Conservation (phyloP, 495 filamentous ascomycete genomes). For the Aspergillus conjunctus region DNA sequence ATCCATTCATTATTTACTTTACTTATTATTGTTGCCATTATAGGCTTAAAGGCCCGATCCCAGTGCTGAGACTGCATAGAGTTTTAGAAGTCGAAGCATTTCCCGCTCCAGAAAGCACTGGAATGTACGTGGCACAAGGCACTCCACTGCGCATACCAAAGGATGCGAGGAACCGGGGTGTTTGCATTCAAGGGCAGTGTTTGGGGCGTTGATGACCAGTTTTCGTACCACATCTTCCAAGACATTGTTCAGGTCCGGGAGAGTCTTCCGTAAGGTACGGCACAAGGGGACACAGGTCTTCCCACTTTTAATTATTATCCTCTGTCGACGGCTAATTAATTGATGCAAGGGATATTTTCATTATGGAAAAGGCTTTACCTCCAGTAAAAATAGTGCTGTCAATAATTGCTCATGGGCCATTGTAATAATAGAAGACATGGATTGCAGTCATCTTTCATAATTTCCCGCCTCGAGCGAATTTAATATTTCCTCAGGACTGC, state of each 20-base stretch:
- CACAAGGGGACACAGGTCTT: conserved; percentile 8
- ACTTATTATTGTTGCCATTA: too few species aligned
- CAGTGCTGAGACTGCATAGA: too few species aligned
- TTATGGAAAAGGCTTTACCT: neutral
- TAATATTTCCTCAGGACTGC: conserved; percentile 15
- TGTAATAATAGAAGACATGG: too few species aligned
- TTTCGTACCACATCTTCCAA: conserved; percentile 11
- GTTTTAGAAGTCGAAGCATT: too few species aligned
- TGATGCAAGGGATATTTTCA: conserved; percentile 14
- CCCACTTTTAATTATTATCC: conserved; percentile 1
- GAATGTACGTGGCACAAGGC: neutral
- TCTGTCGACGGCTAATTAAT: neutral
- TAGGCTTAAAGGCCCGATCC: too few species aligned
- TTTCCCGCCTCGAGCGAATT: neutral
- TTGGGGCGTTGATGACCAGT: neutral
- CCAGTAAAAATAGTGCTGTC: too few species aligned
- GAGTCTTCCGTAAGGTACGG: conserved; percentile 22
- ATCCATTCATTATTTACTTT: too few species aligned
- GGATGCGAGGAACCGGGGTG: neutral
- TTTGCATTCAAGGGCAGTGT: neutral
- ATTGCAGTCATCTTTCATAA: too few species aligned
- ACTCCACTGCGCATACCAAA: neutral
- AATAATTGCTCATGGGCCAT: too few species aligned
- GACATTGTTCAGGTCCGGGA: conserved; percentile 18
- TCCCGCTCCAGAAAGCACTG: too few species aligned